Base-by-base conservation (phyloP, 768 basidiomycete species). In the Boletus rubropictus region DNA sequence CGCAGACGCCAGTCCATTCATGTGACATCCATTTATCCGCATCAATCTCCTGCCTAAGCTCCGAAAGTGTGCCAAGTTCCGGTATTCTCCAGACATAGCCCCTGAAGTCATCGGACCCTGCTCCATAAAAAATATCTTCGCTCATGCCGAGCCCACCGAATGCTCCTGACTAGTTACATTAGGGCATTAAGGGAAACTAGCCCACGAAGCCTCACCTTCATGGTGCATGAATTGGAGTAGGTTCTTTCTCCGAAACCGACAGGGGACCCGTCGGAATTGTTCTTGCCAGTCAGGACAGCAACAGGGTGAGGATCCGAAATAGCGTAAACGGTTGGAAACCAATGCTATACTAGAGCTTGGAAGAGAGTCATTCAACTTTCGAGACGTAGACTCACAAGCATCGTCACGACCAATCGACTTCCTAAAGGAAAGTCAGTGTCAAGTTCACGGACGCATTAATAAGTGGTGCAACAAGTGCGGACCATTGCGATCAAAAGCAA, bases 41-140 rank as follows among this genome's bases (percentile, higher is more conserved):
- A 25, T 65, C 63, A 37, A 86, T 62, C 38, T 75, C 70, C 41
- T 64, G 61, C 35, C 86, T 72, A 50, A 65, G 64, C 21, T 72
- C 71, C 1, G 58, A 48, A 37, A 88, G 70, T 14, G 68, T 65
- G 9, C 55, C 48, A 3, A 75, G 51, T 11, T 74, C 57, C 4
- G 89, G 89, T 29, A 92, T 69, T 53, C 76, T 79, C 89, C 89
- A 92, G 20, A 89, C 61, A 53, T 91, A 91, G 17, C 74, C 79
- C 31, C 81, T 73, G 59, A 90, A 91, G 62, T 91, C 86, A 59
- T 92, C 89, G 10, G 86, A 89, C 14, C 89, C 89, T n/a, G 78
- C 77, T 29, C 75, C 75, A 57, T 83, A 91, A 55, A 83, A 78
- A 25, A 72, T 62, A 45, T 86, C 84, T 20, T 55, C 65, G 39